These are phyloP conservation scores for Globisporangium nodosum DNA, from an alignment of 352 stramenopile species.

Conservation along the genomic window DNA sequence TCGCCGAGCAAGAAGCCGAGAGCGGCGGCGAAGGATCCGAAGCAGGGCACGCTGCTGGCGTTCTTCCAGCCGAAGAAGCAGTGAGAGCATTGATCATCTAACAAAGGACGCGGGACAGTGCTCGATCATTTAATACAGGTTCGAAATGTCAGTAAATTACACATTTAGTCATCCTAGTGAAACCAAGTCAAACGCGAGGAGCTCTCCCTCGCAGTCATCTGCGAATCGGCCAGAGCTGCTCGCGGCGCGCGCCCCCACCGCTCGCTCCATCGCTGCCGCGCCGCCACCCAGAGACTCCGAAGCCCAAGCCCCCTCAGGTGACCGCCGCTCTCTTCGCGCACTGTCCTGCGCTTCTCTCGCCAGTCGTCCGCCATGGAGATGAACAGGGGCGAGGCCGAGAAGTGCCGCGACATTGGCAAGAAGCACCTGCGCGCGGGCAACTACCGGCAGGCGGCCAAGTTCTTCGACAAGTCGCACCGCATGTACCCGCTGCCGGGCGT, in stretches of 20 bases:
- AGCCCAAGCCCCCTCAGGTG: no score
- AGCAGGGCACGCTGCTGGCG: conserved; percentile 26
- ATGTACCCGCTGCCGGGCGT: conserved; percentile 86
- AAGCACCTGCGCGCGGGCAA: conserved; percentile 81
- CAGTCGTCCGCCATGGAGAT: conserved; percentile 67
- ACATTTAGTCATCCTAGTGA: no score
- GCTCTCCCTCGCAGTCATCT: no score
- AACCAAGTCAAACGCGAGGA: no score
- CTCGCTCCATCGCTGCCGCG: no score
- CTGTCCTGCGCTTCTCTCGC: neutral
- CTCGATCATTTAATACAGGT: neutral
- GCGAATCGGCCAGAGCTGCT: no score
- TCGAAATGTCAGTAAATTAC: neutral
- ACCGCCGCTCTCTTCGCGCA: neutral
- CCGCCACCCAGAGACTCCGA: no score
- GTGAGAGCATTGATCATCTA: neutral
- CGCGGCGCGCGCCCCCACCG: no score
- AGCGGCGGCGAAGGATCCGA: conserved; percentile 2
- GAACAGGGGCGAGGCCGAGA: conserved; percentile 91
- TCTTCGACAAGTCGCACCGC: conserved; percentile 89
- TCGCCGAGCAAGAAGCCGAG: conserved; percentile 10
- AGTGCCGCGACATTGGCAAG: conserved; percentile 89
- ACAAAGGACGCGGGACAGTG: neutral
- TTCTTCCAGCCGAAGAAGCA: conserved; percentile 26
- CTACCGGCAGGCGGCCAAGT: conserved; percentile 87